phyloP scores from a whole-genome alignment of 108 stramenopile genomes.

The Cyclotella baltica region DNA sequence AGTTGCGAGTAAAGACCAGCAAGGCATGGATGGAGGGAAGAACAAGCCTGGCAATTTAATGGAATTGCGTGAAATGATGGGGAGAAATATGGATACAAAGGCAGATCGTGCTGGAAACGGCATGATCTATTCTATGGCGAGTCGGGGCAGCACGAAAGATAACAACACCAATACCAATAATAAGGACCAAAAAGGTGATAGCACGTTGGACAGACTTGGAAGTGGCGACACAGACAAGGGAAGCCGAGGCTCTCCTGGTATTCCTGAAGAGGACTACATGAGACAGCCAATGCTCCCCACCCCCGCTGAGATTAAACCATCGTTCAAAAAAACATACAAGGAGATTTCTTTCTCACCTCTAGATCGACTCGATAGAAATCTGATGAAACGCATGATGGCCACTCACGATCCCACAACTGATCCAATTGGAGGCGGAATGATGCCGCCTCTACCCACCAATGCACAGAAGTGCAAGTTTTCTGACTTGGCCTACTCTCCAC shows the following conservation, averaged over 20 bases:
- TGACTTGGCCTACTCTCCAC: constrained; percentile 8
- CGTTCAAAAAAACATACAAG: neutral
- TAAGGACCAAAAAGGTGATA: neutral
- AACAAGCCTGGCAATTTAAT: neutral
- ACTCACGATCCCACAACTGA: constrained; percentile 1
- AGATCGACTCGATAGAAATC: neutral
- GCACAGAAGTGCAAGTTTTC: neutral
- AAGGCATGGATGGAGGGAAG: no score
- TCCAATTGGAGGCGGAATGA: neutral
- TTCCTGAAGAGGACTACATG: neutral
- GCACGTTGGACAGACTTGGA: constrained; percentile 2
- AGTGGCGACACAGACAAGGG: neutral
- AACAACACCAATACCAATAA: neutral
- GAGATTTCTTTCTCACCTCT: constrained; percentile 13
- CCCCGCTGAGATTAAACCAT: neutral
- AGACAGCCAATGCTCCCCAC: neutral
- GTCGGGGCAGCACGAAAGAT: neutral
- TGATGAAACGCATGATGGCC: constrained; percentile 16
- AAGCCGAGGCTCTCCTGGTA: neutral
- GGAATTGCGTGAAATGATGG: neutral
- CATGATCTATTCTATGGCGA: neutral
- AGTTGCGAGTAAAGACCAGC: no score
- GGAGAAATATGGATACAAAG: neutral
- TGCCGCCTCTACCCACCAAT: constrained; percentile 8
- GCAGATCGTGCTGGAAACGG: neutral